Conservation (phyloP, 2,329 filamentous ascomycete genomes). For the Davidsoniella eucalypti region DNA sequence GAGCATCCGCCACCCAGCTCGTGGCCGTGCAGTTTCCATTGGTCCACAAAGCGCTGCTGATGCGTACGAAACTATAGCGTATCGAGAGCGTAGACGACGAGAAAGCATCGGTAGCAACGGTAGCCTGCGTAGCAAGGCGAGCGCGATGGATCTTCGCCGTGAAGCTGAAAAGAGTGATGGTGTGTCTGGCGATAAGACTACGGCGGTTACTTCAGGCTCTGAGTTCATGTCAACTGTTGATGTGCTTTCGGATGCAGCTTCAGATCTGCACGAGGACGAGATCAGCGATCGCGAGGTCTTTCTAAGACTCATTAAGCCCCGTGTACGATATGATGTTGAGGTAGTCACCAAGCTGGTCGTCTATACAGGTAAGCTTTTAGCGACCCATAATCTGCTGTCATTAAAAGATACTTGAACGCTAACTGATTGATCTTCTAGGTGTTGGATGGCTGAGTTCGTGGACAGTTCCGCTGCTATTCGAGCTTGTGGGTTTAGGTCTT, state of each 20-base stretch:
- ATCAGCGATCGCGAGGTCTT: constrained; percentile 66
- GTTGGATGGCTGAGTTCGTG: constrained; percentile 72
- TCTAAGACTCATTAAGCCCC: constrained; percentile 63
- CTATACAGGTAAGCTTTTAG: constrained; percentile 54
- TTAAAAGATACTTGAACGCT: constrained; percentile 11
- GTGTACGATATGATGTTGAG: constrained; percentile 94
- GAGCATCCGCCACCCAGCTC: constrained; percentile 58
- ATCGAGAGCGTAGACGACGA: constrained; percentile 50
- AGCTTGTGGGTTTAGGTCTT: constrained; percentile 37
- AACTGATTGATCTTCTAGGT: constrained; percentile 28
- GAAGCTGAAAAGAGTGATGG: constrained; percentile 16
- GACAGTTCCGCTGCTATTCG: constrained; percentile 56
- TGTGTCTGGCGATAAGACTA: constrained; percentile 8
- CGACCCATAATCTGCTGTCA: constrained; percentile 5
- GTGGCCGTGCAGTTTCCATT: constrained; percentile 69
- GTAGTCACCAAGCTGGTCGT: constrained; percentile 94
- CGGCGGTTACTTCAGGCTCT: neutral
- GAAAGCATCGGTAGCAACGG: constrained; percentile 38
- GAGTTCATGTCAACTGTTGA: neutral
- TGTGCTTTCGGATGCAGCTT: constrained; percentile 18
- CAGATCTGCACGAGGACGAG: constrained; percentile 26
- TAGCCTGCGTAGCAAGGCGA: constrained; percentile 27
- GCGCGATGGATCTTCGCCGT: constrained; percentile 1
- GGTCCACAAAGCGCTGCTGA: constrained; percentile 93
- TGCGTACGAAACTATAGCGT: constrained; percentile 87